Evolutionary conservation across 208 protist species (phyloP).

Genomic region (Trypanosoma cruzi): DNA sequence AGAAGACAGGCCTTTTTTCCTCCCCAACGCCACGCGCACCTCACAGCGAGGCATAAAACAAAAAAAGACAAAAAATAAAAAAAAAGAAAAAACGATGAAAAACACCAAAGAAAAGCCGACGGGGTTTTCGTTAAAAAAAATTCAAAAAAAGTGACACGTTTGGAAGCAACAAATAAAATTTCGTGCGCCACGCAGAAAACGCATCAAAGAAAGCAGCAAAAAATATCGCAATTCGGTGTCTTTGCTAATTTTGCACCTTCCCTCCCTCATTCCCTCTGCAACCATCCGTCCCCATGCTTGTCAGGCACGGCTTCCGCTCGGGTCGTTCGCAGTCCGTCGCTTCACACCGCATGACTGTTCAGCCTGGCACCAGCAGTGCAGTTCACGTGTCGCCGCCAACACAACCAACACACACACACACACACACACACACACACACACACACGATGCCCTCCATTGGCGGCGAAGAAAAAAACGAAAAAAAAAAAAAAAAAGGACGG

Average conservation of each 20-base stretch:
- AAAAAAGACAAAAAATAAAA: background rate
- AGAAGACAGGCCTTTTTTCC: background rate
- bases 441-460: background rate
- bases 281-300: background rate
- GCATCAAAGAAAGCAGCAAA: background rate
- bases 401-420: background rate
- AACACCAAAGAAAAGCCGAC: background rate
- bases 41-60: background rate
- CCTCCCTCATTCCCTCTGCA: background rate
- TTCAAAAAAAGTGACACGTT: background rate
- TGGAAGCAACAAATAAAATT: background rate
- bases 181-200: background rate
- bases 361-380: background rate
- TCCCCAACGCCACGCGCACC: background rate
- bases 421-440: too few relatives aligned
- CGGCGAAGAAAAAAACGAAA: slow-evolving; percentile 14
- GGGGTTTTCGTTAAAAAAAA: too few relatives aligned
- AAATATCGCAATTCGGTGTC: background rate
- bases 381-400: background rate
- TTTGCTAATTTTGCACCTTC: background rate
- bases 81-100: background rate
- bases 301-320: background rate
- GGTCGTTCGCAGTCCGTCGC: background rate
- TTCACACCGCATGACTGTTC: background rate
- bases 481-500: background rate